Percentiles rank a stretch among this genome's conserved stretches.
phyloP scores from a whole-genome alignment of 352 stramenopile genomes.

The Phytophthora chlamydospora region DNA sequence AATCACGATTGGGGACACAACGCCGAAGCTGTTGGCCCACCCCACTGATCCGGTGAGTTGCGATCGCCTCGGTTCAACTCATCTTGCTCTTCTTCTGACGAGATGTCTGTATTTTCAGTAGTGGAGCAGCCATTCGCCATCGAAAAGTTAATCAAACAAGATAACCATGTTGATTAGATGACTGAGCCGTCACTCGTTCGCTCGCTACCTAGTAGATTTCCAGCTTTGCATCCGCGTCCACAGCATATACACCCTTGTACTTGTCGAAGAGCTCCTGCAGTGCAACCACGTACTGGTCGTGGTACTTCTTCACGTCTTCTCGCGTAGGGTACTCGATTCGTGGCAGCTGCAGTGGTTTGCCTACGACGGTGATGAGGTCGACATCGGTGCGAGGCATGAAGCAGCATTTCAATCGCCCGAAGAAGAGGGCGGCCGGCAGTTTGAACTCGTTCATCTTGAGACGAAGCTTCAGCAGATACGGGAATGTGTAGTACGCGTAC shows the following conservation, averaged over 20 bases:
- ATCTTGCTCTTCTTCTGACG: slow-evolving; percentile 1
- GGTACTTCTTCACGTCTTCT: slow-evolving; percentile 91
- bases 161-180: not conserved
- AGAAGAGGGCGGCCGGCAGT: slow-evolving; percentile 78
- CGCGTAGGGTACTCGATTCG: slow-evolving; percentile 86
- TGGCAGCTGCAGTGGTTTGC: slow-evolving; percentile 83
- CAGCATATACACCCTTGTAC: slow-evolving; percentile 83
- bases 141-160: not conserved
- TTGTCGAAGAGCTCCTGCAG: slow-evolving; percentile 87
- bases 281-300: slow-evolving; percentile 84
- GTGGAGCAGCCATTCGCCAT: slow-evolving; percentile 54
- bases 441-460: slow-evolving; percentile 85
- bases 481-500: slow-evolving; percentile 81
- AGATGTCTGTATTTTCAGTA: slow-evolving; percentile 45
- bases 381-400: slow-evolving; percentile 78
- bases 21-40: slow-evolving; percentile 5
- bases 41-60: slow-evolving; percentile 44
- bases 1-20: not conserved
- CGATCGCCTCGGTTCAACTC: too few relatives aligned
- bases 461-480: slow-evolving; percentile 72
- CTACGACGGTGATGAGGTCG: slow-evolving; percentile 88
- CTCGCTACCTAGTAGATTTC: slow-evolving; percentile 47
- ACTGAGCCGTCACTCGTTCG: not conserved
- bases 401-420: slow-evolving; percentile 72
- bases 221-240: slow-evolving; percentile 56